Percentiles rank a stretch among this genome's conserved stretches.
Conservation (phyloP, 2,329 filamentous ascomycete genomes). For the Helicocarpus griseus region DNA sequence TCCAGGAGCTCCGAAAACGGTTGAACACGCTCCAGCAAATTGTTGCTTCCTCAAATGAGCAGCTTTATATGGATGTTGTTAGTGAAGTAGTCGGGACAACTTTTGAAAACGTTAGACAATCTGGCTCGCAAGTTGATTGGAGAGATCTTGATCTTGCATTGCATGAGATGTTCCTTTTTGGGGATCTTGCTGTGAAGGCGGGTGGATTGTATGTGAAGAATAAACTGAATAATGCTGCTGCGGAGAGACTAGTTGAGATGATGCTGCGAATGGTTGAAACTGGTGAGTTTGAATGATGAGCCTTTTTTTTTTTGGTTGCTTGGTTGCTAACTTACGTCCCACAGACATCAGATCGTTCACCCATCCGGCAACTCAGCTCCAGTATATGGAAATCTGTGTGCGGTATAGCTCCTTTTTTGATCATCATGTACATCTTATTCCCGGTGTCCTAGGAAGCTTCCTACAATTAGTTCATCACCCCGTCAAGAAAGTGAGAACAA, state of each 20-base stretch:
- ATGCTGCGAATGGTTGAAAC: conserved; percentile 94
- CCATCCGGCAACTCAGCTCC: conserved; percentile 83
- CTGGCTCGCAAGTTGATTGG: conserved; percentile 74
- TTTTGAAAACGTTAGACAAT: conserved; percentile 68
- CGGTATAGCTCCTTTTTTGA: conserved; percentile 92
- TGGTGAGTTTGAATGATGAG: conserved; percentile 45
- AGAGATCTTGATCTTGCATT: conserved; percentile 87
- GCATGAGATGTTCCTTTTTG: conserved; percentile 92
- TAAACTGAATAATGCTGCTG: conserved; percentile 66
- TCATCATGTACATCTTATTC: conserved; percentile 68
- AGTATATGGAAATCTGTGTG: conserved; percentile 98
- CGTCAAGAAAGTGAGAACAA: conserved; percentile 74
- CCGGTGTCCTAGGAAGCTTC: conserved; percentile 81
- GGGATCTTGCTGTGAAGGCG: conserved; percentile 82
- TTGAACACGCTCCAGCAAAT: conserved; percentile 87
- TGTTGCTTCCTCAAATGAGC: conserved; percentile 79
- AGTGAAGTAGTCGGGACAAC: conserved; percentile 81
- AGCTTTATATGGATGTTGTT: conserved; percentile 77
- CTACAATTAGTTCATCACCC: conserved; percentile 81
- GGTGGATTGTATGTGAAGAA: conserved; percentile 80
- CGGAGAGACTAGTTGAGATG: conserved; percentile 77
- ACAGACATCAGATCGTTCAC: conserved; percentile 72
- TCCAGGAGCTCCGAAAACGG: conserved; percentile 84
- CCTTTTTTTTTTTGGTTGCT: not conserved
- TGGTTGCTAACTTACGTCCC: conserved; percentile 10